Percentiles rank a stretch among this genome's conserved stretches.
Evolutionary conservation across 805 yeast genomes (phyloP).

Genomic region (Wickerhamia fluorescens): DNA sequence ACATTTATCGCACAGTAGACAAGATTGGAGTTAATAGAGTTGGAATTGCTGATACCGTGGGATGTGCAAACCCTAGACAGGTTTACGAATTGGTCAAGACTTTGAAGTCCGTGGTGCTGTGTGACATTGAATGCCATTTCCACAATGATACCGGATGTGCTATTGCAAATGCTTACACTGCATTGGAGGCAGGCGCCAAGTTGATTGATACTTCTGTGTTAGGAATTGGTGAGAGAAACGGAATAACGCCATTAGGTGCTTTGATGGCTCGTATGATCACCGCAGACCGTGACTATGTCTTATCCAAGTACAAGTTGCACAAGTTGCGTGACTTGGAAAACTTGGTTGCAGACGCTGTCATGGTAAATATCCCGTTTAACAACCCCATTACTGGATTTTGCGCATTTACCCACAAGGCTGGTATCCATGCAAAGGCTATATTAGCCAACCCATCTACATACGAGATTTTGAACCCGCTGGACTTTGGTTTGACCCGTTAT

Average conservation of each 20-base stretch:
- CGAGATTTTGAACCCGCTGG: slow-evolving; percentile 51
- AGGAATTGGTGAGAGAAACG: slow-evolving; percentile 61
- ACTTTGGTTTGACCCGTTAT: slow-evolving; percentile 55
- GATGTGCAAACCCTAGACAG: slow-evolving; percentile 59
- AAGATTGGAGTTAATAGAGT: slow-evolving; percentile 57
- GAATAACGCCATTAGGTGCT: slow-evolving; percentile 56
- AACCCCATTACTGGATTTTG: slow-evolving; percentile 60
- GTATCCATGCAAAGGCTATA: slow-evolving; percentile 57
- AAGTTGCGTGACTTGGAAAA: slow-evolving; percentile 53
- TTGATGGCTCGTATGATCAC: slow-evolving; percentile 60
- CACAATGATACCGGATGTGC: slow-evolving; percentile 63
- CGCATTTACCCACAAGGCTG: slow-evolving; percentile 60
- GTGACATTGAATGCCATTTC: slow-evolving; percentile 58
- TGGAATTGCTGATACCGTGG: slow-evolving; percentile 59
- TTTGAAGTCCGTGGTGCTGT: slow-evolving; percentile 47
- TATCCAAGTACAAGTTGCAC: slow-evolving; percentile 49
- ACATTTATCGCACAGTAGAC: slow-evolving; percentile 54
- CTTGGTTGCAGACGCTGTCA: slow-evolving; percentile 53
- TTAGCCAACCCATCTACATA: slow-evolving; percentile 59
- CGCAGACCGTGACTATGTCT: slow-evolving; percentile 52
- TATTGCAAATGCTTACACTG: slow-evolving; percentile 56
- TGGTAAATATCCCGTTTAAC: slow-evolving; percentile 54
- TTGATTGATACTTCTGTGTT: slow-evolving; percentile 51
- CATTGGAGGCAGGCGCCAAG: slow-evolving; percentile 57
- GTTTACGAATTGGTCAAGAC: slow-evolving; percentile 55